These are phyloP conservation scores for Dictyostelium brefeldianum DNA, from an alignment of 78 protist species.

Conservation along the genomic window DNA sequence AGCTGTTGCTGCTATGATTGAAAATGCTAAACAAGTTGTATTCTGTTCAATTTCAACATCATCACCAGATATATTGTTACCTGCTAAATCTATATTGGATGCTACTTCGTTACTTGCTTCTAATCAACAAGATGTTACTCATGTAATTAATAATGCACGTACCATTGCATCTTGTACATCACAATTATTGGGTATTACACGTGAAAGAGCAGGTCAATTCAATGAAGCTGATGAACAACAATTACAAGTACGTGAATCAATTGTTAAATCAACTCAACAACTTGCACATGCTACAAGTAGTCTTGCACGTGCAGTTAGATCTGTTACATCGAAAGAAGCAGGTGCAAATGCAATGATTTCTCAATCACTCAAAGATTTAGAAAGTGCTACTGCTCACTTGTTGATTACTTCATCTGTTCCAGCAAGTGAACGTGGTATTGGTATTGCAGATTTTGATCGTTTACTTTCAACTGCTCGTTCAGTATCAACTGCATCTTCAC, in stretches of 20 bases:
- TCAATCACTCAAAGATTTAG: constrained; percentile 43
- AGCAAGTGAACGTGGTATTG: constrained; percentile 27
- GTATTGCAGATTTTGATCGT: constrained; percentile 37
- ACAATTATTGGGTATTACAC: constrained; percentile 34
- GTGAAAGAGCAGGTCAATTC: constrained; percentile 20
- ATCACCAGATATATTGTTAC: constrained; percentile 71
- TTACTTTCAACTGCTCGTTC: constrained; percentile 23
- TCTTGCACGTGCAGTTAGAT: constrained; percentile 78
- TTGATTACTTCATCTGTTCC: constrained; percentile 29
- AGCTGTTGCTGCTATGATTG: constrained; percentile 28
- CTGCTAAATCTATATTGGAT: constrained; percentile 47
- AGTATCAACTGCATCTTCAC: constrained; percentile 56
- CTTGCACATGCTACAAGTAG: constrained; percentile 57
- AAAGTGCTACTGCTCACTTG: not conserved
- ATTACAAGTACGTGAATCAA: constrained; percentile 3
- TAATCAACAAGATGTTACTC: not conserved
- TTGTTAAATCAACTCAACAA: constrained; percentile 77
- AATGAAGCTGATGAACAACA: constrained; percentile 56
- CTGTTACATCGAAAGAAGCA: constrained; percentile 63
- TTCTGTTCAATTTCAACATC: constrained; percentile 47
- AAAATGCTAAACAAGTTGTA: constrained; percentile 30
- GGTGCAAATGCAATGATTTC: constrained; percentile 1
- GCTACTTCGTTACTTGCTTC: constrained; percentile 27
- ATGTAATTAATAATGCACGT: constrained; percentile 44
- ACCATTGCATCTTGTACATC: constrained; percentile 66